phyloP scores from a whole-genome alignment of 2,329 filamentous ascomycete species.

The Fusarium nodosum region DNA sequence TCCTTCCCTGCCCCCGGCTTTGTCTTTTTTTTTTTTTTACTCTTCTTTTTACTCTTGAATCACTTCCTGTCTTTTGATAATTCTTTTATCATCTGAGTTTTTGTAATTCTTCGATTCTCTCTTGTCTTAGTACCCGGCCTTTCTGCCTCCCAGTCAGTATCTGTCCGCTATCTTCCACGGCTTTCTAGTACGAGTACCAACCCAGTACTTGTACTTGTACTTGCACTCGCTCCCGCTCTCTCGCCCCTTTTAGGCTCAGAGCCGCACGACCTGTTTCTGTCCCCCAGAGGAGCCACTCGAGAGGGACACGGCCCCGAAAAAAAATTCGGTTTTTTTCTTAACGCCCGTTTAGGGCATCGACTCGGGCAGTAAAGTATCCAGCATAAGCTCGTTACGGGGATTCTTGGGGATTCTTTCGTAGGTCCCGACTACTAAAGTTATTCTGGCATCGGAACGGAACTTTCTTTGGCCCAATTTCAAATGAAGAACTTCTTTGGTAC shows the following conservation, averaged over 20 bases:
- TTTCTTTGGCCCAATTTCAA: conserved; percentile 51
- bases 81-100: conserved; percentile 12
- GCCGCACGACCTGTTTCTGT: conserved; percentile 37
- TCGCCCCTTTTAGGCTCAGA: conserved; percentile 41
- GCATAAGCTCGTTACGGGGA: conserved; percentile 59
- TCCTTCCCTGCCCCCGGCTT: conserved; percentile 32
- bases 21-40: conserved; percentile 4
- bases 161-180: background rate
- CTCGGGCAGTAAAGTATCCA: conserved; percentile 54
- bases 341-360: conserved; percentile 54
- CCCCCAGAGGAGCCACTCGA: conserved; percentile 38
- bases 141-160: background rate
- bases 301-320: conserved; percentile 46
- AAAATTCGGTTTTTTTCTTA: conserved; percentile 49
- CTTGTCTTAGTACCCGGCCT: background rate
- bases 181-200: background rate
- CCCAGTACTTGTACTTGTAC: conserved; percentile 5
- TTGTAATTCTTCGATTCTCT: conserved; percentile 26
- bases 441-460: conserved; percentile 30
- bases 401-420: conserved; percentile 47
- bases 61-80: conserved; percentile 11
- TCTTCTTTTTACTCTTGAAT: conserved; percentile 3
- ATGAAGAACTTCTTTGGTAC: conserved; percentile 67
- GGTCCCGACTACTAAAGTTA: conserved; percentile 28
- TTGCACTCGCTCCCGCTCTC: conserved; percentile 8